phyloP scores from a whole-genome alignment of 176 grass and related monocot genomes.

The Hordeum vulgare region MorexV3_pseudomolecules_assembly NC_058524.1:486447636-486448135 shows the following conservation, averaged over 20 bases:
- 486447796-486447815: background rate
- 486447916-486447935: conserved; percentile 70
- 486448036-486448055: background rate
- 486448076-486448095: background rate
- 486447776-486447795: conserved; percentile 18
- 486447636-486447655: background rate
- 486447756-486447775: conserved; percentile 51
- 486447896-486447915: conserved; percentile 83
- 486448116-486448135: background rate
- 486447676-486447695: background rate
- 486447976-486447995: conserved; percentile 43
- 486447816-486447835: background rate
- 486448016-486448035: conserved; percentile 29
- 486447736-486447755: background rate
- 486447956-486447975: conserved; percentile 69
- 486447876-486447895: conserved; percentile 64
- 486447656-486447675: background rate
- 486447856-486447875: conserved; percentile 10
- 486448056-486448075: background rate
- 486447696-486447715: background rate
- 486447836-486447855: background rate
- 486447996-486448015: background rate
- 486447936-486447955: conserved; percentile 65
- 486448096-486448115: background rate
- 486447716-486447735: background rate